Conservation (phyloP, 305 asterid genomes). For the Fraxinus greggii region DNA sequence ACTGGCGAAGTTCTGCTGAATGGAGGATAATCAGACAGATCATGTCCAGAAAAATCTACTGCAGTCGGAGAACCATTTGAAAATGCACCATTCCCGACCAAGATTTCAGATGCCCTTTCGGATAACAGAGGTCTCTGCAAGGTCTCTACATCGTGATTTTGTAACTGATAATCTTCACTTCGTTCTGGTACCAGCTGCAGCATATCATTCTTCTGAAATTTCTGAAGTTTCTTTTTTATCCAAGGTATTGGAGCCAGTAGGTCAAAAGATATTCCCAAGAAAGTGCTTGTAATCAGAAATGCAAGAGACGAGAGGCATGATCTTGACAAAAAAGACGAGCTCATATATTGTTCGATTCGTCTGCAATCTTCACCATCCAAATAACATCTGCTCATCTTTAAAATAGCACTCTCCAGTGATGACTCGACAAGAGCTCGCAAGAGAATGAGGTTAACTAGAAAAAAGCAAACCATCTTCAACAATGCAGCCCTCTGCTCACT, state of each 20-base stretch:
- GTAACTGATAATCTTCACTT: constrained; percentile 70
- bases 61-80: constrained; percentile 46
- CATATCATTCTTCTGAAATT: constrained; percentile 91
- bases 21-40: constrained; percentile 89
- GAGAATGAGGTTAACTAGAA: constrained; percentile 90
- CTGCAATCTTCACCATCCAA: constrained; percentile 98
- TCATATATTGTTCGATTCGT: constrained; percentile 76
- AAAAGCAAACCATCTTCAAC: constrained; percentile 93
- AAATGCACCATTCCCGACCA: constrained; percentile 43
- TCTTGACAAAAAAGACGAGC: constrained; percentile 79
- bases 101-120: constrained; percentile 48
- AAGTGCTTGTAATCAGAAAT: constrained; percentile 84
- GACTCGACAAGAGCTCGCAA: constrained; percentile 92
- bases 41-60: constrained; percentile 57
- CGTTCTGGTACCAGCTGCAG: constrained; percentile 89
- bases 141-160: constrained; percentile 57
- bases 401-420: constrained; percentile 71
- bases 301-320: constrained; percentile 94
- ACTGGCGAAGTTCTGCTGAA: constrained; percentile 96
- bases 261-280: constrained; percentile 94
- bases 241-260: constrained; percentile 93
- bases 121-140: constrained; percentile 71
- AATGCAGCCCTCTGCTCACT: constrained; percentile 93
- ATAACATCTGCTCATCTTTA: constrained; percentile 93
- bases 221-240: constrained; percentile 84